Evolutionary conservation across 2,329 filamentous ascomycete genomes (phyloP).

Genomic region (Trichophyton verrucosum): DNA sequence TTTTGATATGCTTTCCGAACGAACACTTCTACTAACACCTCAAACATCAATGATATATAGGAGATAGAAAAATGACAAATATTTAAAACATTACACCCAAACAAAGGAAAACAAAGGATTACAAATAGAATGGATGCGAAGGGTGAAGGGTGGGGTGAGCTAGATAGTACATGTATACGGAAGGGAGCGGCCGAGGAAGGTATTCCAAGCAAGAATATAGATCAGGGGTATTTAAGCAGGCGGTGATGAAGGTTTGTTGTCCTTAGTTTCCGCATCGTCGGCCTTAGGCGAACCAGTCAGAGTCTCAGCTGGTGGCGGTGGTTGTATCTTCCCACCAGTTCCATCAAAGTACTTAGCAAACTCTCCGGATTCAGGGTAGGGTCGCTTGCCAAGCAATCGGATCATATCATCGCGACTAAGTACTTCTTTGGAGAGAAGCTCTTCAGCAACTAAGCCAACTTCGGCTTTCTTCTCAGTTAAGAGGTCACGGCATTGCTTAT

Average conservation of each 20-base stretch:
- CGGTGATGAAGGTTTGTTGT: background rate
- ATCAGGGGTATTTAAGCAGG: background rate
- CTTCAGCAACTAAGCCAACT: conserved; percentile 81
- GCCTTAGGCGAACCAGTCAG: background rate
- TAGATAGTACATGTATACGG: conserved; percentile 6
- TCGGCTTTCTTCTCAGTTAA: conserved; percentile 77
- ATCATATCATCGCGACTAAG: conserved; percentile 86
- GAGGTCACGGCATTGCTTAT: conserved; percentile 76
- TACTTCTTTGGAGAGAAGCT: conserved; percentile 83
- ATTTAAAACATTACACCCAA: background rate
- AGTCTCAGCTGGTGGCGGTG: conserved; percentile 12
- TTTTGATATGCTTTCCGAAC: conserved; percentile 3
- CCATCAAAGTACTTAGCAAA: conserved; percentile 87
- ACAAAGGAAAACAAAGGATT: conserved; percentile 4
- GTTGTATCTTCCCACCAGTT: conserved; percentile 23
- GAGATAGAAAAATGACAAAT: background rate
- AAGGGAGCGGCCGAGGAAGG: background rate
- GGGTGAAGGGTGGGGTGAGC: conserved; percentile 4
- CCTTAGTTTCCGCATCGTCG: background rate
- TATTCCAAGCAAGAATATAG: background rate
- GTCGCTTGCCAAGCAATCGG: conserved; percentile 68
- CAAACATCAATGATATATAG: background rate
- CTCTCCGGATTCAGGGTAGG: conserved; percentile 73
- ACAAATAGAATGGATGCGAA: conserved; percentile 1
- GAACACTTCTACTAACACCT: conserved; percentile 2